A percentile compares a stretch with the other conserved stretches of the same genome.
These are phyloP conservation scores for Arabidopsis arenosa DNA, from an alignment of 345 rosid genomes.

Conservation along the genomic window DNA sequence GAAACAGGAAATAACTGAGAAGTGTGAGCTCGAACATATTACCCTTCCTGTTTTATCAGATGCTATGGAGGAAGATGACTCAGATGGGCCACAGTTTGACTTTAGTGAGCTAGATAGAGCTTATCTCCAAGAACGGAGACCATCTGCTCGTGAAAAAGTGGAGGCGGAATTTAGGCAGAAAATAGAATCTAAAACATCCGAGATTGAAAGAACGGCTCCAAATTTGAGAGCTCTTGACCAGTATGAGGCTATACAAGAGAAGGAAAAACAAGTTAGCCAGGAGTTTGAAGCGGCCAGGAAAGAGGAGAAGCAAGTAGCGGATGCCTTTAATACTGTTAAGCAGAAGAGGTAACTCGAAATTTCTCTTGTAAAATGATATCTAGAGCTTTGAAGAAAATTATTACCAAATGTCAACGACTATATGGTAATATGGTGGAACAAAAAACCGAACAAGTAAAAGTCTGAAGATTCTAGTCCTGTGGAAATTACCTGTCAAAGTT, in stretches of 20 bases:
- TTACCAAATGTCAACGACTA: conserved; percentile 11
- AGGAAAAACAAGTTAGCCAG: conserved; percentile 77
- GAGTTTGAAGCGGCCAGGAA: conserved; percentile 88
- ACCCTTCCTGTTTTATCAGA: conserved; percentile 71
- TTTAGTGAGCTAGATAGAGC: conserved; percentile 81
- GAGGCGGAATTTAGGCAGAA: conserved; percentile 80
- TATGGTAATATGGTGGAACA: conserved; percentile 23
- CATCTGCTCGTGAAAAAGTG: conserved; percentile 78
- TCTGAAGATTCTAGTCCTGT: conserved; percentile 22
- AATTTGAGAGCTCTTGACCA: conserved; percentile 95
- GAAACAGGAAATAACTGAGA: conserved; percentile 80
- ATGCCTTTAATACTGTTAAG: conserved; percentile 75
- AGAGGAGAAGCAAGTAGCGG: conserved; percentile 86
- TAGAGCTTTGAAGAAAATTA: conserved; percentile 29
- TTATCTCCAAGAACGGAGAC: conserved; percentile 69
- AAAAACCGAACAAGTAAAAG: conserved; percentile 27
- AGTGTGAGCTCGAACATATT: conserved; percentile 86
- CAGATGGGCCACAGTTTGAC: conserved; percentile 70
- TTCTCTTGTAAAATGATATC: conserved; percentile 28
- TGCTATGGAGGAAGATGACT: conserved; percentile 74
- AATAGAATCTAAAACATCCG: conserved; percentile 68
- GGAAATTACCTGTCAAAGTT: conserved; percentile 30
- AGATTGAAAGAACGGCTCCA: conserved; percentile 93
- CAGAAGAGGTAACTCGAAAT: conserved; percentile 68
- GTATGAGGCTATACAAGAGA: conserved; percentile 82